These are phyloP conservation scores for Dactylonectria macrodidyma DNA, from an alignment of 2,329 filamentous ascomycete species.

Conservation along the genomic window DNA sequence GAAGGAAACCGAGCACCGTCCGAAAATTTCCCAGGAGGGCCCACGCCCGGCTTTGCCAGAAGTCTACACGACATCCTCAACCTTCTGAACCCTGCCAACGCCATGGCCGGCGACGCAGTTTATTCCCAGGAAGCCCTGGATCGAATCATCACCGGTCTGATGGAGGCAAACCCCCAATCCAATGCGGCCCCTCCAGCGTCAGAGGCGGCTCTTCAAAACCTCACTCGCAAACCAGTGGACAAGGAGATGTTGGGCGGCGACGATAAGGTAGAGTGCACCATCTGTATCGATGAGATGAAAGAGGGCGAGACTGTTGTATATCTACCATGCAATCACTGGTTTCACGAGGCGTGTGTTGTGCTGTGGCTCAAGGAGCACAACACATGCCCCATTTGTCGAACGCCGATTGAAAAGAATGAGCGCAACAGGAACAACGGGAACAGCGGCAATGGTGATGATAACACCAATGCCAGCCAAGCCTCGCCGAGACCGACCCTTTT, in stretches of 20 bases:
- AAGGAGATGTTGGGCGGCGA: constrained; percentile 76
- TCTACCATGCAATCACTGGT: constrained; percentile 94
- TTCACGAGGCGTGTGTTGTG: constrained; percentile 86
- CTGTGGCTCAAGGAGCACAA: constrained; percentile 93
- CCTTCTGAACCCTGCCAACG: constrained; percentile 68
- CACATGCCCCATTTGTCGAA: constrained; percentile 88
- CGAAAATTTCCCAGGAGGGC: constrained; percentile 34
- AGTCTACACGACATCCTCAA: constrained; percentile 68
- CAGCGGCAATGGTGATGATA: constrained; percentile 22
- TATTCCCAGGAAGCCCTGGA: constrained; percentile 94
- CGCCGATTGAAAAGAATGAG: constrained; percentile 63
- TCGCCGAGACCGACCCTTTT: constrained; percentile 31
- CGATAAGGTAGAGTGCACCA: constrained; percentile 87
- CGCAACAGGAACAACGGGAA: constrained; percentile 32
- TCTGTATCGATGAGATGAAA: constrained; percentile 91
- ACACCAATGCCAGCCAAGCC: constrained; percentile 18
- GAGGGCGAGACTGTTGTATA: constrained; percentile 81
- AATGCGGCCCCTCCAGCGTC: constrained; percentile 88
- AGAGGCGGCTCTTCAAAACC: constrained; percentile 78
- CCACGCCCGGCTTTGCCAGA: constrained; percentile 45
- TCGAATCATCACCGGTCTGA: constrained; percentile 86
- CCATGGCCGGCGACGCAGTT: constrained; percentile 82
- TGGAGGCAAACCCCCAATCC: constrained; percentile 84
- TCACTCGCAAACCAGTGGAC: constrained; percentile 81
- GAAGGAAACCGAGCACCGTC: constrained; percentile 42